Evolutionary conservation across 139 green algal genomes (phyloP), one percentile per base, ranked within the genome.

Genomic region (Coccomyxa sp.): DNA sequence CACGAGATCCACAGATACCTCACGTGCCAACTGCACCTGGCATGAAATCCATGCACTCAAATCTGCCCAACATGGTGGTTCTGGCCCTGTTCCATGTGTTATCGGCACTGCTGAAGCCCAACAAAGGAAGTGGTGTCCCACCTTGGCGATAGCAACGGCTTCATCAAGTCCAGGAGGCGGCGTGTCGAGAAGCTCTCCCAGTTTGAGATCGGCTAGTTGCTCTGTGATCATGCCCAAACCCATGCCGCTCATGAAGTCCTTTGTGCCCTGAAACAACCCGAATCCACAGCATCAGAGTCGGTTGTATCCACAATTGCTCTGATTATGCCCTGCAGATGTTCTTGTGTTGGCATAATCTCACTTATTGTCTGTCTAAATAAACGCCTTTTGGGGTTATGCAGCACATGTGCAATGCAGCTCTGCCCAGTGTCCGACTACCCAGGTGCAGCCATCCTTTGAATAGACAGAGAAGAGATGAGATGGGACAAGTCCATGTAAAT

Each of bases 171-270:
- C 96, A 3, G 97, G 97, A 0, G 97, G 97, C 11, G 97, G 95
- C 13, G 96, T 99, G 88, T 98, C 93, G 45, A 99, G 94, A 84
- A 99, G 92, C 88, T 99, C 97, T 0, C 93, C 94, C 58, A 99
- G 90, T 86, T 98, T 97, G 0, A 99, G 88, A 51, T 98, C 96
- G 51, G 90, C 89, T 78, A 99, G 88, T 87, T 96, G 91, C 23
- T 94, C 90, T 67, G 91, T 85, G 7, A 98, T 68, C 45, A 89
- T 87, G 28, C 92, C 93, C 77, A 98, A 77, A 25, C 95, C 95
- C 82, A 99, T 91, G 57, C 87, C 84, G 16, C 91, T 90, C 87
- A 97, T 91, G 68, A 98, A 95, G 84, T 96, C 92, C 81, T 92
- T 87, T n/a, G 92, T 82, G 32, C 82, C 82, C 83, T 90, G 81